These are phyloP conservation scores for Neurospora tetraspora DNA, from an alignment of 495 filamentous ascomycete genomes.

Conservation along the genomic window DNA sequence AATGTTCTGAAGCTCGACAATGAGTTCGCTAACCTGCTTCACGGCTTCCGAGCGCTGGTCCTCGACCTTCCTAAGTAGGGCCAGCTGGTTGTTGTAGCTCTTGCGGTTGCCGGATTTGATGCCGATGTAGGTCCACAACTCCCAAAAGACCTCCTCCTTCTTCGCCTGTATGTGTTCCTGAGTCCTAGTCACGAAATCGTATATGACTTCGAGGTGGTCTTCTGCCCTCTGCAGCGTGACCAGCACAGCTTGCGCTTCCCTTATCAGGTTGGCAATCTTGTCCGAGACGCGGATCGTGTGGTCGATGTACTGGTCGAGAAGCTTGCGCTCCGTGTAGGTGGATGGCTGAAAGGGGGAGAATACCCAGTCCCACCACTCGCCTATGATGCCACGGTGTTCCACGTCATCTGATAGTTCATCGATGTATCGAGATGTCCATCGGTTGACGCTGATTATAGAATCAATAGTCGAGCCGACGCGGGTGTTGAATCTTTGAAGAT, in stretches of 20 bases:
- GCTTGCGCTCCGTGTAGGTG: conserved; percentile 38
- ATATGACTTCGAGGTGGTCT: conserved; percentile 50
- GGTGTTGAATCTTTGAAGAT: conserved; percentile 57
- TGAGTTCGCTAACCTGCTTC: conserved; percentile 45
- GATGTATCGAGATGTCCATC: conserved; percentile 57
- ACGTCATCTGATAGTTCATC: conserved; percentile 40
- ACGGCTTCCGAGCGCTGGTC: conserved; percentile 50
- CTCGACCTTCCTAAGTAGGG: conserved; percentile 47
- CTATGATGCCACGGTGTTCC: conserved; percentile 30
- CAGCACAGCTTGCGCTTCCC: conserved; percentile 54
- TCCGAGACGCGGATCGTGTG: conserved; percentile 55
- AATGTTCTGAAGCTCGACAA: conserved; percentile 59
- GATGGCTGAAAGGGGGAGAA: conserved; percentile 50
- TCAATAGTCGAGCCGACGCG: conserved; percentile 61
- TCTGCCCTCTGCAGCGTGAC: conserved; percentile 50
- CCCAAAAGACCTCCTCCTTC: conserved; percentile 49
- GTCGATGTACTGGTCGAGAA: conserved; percentile 53
- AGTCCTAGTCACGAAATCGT: conserved; percentile 50
- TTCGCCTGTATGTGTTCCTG: conserved; percentile 35
- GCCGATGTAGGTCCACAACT: conserved; percentile 62
- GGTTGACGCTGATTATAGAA: conserved; percentile 50
- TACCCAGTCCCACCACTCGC: conserved; percentile 24
- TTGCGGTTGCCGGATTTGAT: conserved; percentile 44
- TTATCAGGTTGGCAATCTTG: conserved; percentile 50
- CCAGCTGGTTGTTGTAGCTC: conserved; percentile 48